Conservation (phyloP, 768 basidiomycete species). For the Lactarius deliciosus region DNA sequence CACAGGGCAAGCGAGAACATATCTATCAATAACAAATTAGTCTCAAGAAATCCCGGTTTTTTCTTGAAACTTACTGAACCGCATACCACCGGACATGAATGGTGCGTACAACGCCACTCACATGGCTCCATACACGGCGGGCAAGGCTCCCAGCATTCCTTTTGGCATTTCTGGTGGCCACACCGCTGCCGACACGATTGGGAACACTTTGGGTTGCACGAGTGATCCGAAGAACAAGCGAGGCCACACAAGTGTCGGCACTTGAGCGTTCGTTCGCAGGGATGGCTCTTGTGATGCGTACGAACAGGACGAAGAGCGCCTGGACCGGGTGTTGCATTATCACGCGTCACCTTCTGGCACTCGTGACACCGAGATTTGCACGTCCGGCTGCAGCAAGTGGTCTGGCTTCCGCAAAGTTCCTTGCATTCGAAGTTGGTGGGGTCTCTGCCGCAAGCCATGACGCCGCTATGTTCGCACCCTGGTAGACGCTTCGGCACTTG, state of each 20-base stretch:
- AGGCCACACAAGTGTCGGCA: conserved; percentile 38
- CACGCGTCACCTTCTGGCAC: conserved; percentile 33
- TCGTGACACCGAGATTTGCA: conserved; percentile 36
- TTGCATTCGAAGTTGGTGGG: conserved; percentile 30
- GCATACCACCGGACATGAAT: conserved; percentile 38
- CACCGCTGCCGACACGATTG: conserved; percentile 35
- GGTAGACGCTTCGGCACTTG: conserved; percentile 34
- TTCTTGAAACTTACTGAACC: conserved; percentile 36
- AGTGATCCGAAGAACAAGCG: conserved; percentile 34
- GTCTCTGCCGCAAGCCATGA: conserved; percentile 29
- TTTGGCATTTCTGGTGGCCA: conserved; percentile 34
- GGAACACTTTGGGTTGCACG: conserved; percentile 35
- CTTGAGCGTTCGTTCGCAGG: conserved; percentile 36
- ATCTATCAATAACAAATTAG: conserved; percentile 31
- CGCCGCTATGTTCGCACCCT: conserved; percentile 36
- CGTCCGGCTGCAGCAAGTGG: conserved; percentile 35
- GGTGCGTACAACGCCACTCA: conserved; percentile 38
- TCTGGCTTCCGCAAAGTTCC: conserved; percentile 30
- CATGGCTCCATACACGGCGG: conserved; percentile 40
- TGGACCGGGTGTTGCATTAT: background rate
- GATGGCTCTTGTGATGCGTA: conserved; percentile 32
- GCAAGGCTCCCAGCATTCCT: conserved; percentile 37
- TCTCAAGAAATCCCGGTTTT: background rate
- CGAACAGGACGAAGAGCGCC: conserved; percentile 14
- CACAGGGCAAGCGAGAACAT: conserved; percentile 42